Base-by-base conservation (phyloP, 495 filamentous ascomycete species). In the Tuber borchii region DNA sequence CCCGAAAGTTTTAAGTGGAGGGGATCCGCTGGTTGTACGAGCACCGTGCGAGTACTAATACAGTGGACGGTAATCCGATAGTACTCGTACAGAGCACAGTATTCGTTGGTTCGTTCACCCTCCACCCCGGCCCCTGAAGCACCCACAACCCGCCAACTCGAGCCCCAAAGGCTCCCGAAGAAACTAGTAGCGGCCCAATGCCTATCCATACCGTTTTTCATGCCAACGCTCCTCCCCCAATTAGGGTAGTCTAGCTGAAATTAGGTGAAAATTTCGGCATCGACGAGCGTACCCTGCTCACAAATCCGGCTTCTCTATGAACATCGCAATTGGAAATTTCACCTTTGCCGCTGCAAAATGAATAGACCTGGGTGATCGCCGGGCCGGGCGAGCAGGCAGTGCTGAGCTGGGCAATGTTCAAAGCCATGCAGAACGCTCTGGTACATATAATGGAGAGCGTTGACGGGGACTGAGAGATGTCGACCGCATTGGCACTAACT, bases 321-420 rank as follows among this genome's bases (percentile, higher is more conserved):
- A 37, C 34, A 37, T 37, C 34, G 34, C 34, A 37, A 37, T 37
- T 2, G 34, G n/a, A 10, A 70, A 43, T 4, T 61, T 75, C 39
- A 48, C 61, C 2, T 79, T 79, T 7, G 37, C 51, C 2, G 71
- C 45, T 8, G 75, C 76, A 10, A 79, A 79, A 56, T 71, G 51
- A 71, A 42, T 79, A 42, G 77, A 71, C 45, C 46, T 74, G n/a
- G 48, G 45, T 78, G 22, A 70, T 78, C 12, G 44, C 71, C 39
- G 77, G 77, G 3, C 45, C 34, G 2, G 75, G 56, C 56, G 77
- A 39, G 39, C 71, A 79, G 70, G 70, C 71, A 45, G n/a, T 78
- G 22, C 76, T 78, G 34, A 65, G 45, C 3, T 78, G 75, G 75
- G 34, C 61, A 8, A 72, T 75, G 19, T 78, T 78, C 31, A 45